phyloP scores from a whole-genome alignment of 495 filamentous ascomycete genomes.

The Aspergillus sclerotiicarbonarius region DNA sequence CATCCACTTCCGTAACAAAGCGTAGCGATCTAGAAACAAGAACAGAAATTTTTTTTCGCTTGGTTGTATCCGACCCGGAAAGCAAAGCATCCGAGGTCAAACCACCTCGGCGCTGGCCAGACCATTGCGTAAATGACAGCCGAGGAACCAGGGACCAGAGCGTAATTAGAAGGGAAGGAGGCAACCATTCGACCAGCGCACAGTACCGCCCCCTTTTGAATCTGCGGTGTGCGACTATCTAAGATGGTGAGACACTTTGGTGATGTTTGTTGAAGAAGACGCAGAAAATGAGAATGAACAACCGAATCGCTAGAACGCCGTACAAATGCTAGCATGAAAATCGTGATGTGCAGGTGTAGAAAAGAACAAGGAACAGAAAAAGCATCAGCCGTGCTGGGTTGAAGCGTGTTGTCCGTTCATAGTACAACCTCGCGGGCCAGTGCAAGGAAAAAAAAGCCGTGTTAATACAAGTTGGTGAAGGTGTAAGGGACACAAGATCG shows the following conservation, averaged over 20 bases:
- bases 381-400: constrained; percentile 14
- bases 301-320: constrained; percentile 50
- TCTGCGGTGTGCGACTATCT: constrained; percentile 53
- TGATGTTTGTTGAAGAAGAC: constrained; percentile 16
- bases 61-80: background rate
- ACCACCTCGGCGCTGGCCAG: background rate
- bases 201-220: constrained; percentile 47
- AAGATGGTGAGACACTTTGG: constrained; percentile 34
- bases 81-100: background rate
- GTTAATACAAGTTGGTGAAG: constrained; percentile 57
- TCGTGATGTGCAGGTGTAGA: constrained; percentile 28
- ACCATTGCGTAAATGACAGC: background rate
- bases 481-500: constrained; percentile 37
- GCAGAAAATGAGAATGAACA: constrained; percentile 17
- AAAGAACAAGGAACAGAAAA: constrained; percentile 11
- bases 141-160: too few species aligned
- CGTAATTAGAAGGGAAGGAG: constrained; percentile 44
- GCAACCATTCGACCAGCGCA: constrained; percentile 64
- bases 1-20: constrained; percentile 2
- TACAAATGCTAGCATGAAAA: constrained; percentile 48
- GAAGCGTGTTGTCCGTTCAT: constrained; percentile 26
- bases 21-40: constrained; percentile 12
- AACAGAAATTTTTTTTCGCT: background rate
- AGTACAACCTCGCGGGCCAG: constrained; percentile 47
- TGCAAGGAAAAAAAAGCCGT: constrained; percentile 33